Percentiles rank a stretch among this genome's conserved stretches.
Conservation (phyloP, 805 yeast genomes). For the Ogataea trehalophila region DNA sequence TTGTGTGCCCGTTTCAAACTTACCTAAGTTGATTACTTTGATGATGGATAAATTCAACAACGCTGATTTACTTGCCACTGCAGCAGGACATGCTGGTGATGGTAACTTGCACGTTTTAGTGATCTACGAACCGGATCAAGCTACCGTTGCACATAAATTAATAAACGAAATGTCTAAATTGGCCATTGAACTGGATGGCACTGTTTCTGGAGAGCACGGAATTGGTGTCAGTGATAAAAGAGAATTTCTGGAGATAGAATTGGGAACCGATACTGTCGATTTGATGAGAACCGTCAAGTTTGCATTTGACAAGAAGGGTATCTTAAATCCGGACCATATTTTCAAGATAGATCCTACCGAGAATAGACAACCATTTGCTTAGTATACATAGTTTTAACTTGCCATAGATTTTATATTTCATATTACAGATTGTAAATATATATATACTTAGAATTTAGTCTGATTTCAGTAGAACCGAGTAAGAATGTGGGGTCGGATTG, state of each 20-base stretch:
- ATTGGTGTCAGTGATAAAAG: constrained; percentile 72
- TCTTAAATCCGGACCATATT: constrained; percentile 76
- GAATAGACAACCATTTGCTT: constrained; percentile 20
- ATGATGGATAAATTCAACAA: constrained; percentile 55
- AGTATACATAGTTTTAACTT: not conserved
- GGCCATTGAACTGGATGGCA: constrained; percentile 71
- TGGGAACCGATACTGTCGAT: constrained; percentile 64
- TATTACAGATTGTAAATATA: no score
- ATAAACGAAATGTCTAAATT: constrained; percentile 59
- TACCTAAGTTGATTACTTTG: constrained; percentile 57
- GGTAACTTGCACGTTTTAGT: constrained; percentile 75
- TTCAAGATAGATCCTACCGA: constrained; percentile 61
- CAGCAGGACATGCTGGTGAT: constrained; percentile 81
- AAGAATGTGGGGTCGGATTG: no score
- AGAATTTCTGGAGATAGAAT: constrained; percentile 52
- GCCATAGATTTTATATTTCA: no score
- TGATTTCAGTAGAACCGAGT: no score
- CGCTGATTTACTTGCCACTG: constrained; percentile 50
- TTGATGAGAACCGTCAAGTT: constrained; percentile 70
- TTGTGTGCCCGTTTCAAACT: constrained; percentile 70
- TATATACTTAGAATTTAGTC: no score
- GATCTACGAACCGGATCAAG: constrained; percentile 49
- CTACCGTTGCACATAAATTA: constrained; percentile 40
- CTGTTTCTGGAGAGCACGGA: constrained; percentile 87
- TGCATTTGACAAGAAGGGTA: constrained; percentile 67